Conservation (phyloP, 768 basidiomycete genomes). For the Leucocoprinus birnbaumii region DNA sequence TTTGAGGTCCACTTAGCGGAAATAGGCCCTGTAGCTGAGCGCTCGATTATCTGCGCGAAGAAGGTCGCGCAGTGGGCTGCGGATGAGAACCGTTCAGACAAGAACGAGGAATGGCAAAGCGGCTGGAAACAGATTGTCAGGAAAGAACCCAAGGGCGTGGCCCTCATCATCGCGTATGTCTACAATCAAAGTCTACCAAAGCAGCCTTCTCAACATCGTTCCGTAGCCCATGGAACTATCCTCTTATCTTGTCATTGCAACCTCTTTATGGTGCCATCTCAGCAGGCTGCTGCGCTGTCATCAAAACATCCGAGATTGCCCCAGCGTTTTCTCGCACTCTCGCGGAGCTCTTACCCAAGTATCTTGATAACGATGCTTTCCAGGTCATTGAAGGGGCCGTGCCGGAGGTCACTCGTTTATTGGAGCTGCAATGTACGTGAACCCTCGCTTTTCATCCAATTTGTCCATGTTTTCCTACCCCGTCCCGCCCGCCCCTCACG, state of each 20-base stretch:
- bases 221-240: constrained; percentile 66
- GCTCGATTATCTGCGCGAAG: constrained; percentile 39
- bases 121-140: constrained; percentile 51
- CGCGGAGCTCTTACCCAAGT: constrained; percentile 48
- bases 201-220: neutral
- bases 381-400: constrained; percentile 58
- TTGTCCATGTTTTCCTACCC: neutral
- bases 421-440: constrained; percentile 41
- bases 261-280: constrained; percentile 71
- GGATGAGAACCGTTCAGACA: constrained; percentile 34
- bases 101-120: constrained; percentile 40
- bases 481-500: neutral
- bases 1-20: constrained; percentile 42
- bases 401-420: constrained; percentile 50
- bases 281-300: constrained; percentile 63
- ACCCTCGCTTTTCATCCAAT: constrained; percentile 17
- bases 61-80: constrained; percentile 58
- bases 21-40: constrained; percentile 37
- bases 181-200: neutral
- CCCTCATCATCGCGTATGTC: constrained; percentile 57
- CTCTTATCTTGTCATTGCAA: constrained; percentile 49
- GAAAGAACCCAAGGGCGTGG: constrained; percentile 60
- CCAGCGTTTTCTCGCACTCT: constrained; percentile 49
- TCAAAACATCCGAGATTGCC: constrained; percentile 67
- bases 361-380: constrained; percentile 47